A percentile compares a stretch with the other conserved stretches of the same genome.
Conservation (phyloP, 2,329 filamentous ascomycete genomes). For the Cercospora berteroae region DNA sequence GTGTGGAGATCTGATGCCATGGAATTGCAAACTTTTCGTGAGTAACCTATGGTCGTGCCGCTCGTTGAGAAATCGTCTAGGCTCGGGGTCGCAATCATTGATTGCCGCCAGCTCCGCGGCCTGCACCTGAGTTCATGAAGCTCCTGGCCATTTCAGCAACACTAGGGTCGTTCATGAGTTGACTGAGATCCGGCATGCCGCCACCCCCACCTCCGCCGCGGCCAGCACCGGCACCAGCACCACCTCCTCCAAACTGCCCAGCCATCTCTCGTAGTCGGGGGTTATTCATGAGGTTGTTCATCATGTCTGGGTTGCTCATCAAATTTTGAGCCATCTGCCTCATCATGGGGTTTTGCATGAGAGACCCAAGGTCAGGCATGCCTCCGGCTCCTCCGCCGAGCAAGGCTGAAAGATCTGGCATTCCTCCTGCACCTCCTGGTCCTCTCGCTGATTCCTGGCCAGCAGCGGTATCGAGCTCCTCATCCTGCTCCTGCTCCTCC, state of each 20-base stretch:
- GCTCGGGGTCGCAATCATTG: neutral
- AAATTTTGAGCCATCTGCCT: constrained; percentile 93
- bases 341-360: constrained; percentile 99
- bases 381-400: constrained; percentile 65
- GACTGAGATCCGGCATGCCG: constrained; percentile 83
- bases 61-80: neutral
- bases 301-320: constrained; percentile 93
- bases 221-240: constrained; percentile 37
- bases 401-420: constrained; percentile 47
- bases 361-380: constrained; percentile 80
- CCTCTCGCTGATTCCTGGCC: constrained; percentile 30
- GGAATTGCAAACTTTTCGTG: neutral
- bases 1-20: neutral
- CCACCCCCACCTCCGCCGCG: constrained; percentile 52
- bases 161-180: constrained; percentile 86
- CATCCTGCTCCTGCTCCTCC: constrained; percentile 66
- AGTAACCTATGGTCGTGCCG: neutral
- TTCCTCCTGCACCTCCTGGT: constrained; percentile 39
- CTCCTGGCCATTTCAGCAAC: constrained; percentile 81
- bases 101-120: constrained; percentile 19
- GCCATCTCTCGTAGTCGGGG: constrained; percentile 86
- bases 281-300: constrained; percentile 92
- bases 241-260: constrained; percentile 64
- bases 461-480: constrained; percentile 41
- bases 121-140: constrained; percentile 56